Evolutionary conservation across 305 asterid species (phyloP).

Genomic region (Fraxinus nigra): DNA sequence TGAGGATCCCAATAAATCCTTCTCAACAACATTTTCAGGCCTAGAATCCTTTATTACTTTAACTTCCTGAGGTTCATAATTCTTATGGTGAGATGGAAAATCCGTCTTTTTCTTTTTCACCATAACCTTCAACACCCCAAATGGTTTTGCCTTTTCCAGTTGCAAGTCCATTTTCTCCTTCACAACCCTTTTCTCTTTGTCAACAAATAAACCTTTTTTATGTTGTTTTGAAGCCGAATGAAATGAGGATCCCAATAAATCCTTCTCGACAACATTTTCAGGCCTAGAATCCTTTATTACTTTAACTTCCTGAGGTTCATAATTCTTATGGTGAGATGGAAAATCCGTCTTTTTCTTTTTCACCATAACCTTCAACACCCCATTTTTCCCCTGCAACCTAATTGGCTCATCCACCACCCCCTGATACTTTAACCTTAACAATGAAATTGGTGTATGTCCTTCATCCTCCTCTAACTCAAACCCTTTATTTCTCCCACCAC

Average conservation of each 20-base stretch:
- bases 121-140: conserved; percentile 93
- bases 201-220: conserved; percentile 35
- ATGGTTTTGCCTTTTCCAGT: conserved; percentile 39
- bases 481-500: conserved; percentile 42
- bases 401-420: conserved; percentile 53
- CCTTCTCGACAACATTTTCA: conserved; percentile 44
- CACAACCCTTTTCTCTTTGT: conserved; percentile 41
- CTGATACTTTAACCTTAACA: conserved; percentile 50
- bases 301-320: conserved; percentile 43
- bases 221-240: conserved; percentile 32
- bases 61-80: conserved; percentile 37
- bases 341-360: conserved; percentile 64
- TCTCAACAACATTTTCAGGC: conserved; percentile 42
- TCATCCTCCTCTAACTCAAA: conserved; percentile 52
- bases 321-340: conserved; percentile 34
- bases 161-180: conserved; percentile 46
- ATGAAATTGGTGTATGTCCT: conserved; percentile 49
- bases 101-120: conserved; percentile 73
- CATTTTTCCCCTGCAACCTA: conserved; percentile 92
- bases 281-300: conserved; percentile 42
- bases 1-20: conserved; percentile 35
- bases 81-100: conserved; percentile 34
- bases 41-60: conserved; percentile 45
- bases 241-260: conserved; percentile 32
- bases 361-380: conserved; percentile 93